Base-by-base conservation (phyloP, 108 stramenopile genomes). In the Cyclotella cryptica region DNA sequence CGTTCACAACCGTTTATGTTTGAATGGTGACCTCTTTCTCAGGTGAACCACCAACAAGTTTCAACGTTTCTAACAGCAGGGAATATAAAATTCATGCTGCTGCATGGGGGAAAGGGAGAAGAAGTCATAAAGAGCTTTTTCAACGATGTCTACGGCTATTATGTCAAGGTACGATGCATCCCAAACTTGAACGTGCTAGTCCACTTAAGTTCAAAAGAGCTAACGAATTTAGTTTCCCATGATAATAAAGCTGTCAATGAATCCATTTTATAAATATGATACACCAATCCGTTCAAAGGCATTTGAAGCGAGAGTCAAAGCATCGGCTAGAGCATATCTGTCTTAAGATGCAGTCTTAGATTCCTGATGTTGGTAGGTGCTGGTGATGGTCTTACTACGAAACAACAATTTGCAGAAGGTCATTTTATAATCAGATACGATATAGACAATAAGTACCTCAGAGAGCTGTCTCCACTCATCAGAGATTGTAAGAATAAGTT, bases 1-100 rank as follows among this genome's bases (percentile, higher is more conserved):
- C 3, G 18, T 29, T 69, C 67, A 39, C 30, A n/a, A 54, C 8
- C 10, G 1, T 24, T 7, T 69, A 1, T 44, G 8, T 22, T 60
- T 18, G 43, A 45, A 2, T 69, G 14, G 1, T 41, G 47, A 6
- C 40, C 21, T 17, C 30, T 58, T 15, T 26, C 21, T 43, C 54
- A 93, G 92, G 95, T 98, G 60, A 98, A 98, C 72, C 94, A 96
- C 57, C 96, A 98, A 74, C 89, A 92, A 72, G 96, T 98, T 10
- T 95, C 91, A 12, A 90, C 93, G 14, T 98, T 94, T 75, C 59
- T 96, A 24, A 98, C 97, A 6, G 97, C 96, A 0, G 93, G 93
- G 3, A 91, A 96, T 51, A 88, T 94, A 19, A 96, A 96, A 70
- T 94, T 98, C 81, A 91, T 98, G 86, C 77, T 98, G 0, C 82